Percentiles rank a stretch among this genome's conserved stretches.
phyloP scores from a whole-genome alignment of 345 rosid species.

The rapeseed (Brassica napus) region DNA sequence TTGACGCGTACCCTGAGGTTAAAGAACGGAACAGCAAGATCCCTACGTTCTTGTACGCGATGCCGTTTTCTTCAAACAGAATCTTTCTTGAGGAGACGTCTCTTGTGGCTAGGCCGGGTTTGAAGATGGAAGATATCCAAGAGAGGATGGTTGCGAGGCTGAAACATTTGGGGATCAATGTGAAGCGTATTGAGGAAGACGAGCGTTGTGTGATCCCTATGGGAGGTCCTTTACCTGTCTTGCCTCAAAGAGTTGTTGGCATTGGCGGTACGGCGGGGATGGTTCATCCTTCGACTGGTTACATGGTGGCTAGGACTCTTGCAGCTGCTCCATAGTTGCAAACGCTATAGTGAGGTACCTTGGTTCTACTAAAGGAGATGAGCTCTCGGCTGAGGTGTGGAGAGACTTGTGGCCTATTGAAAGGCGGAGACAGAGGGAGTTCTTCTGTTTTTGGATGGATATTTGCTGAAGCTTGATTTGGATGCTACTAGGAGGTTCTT shows the following conservation, averaged over 20 bases:
- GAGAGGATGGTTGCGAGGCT: constrained; percentile 95
- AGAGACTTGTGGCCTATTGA: constrained; percentile 92
- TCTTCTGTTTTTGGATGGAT: constrained; percentile 99
- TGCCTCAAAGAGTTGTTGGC: constrained; percentile 94
- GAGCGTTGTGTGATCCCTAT: constrained; percentile 92
- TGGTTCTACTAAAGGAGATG: constrained; percentile 58
- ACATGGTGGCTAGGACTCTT: constrained; percentile 98
- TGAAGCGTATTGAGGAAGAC: constrained; percentile 82
- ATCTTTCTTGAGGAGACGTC: constrained; percentile 97
- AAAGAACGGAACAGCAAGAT: constrained; percentile 64
- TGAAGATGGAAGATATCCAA: constrained; percentile 78
- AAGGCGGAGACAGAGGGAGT: constrained; percentile 92
- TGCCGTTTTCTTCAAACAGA: constrained; percentile 80
- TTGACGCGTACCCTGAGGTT: constrained; percentile 46
- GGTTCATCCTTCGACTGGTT: constrained; percentile 94
- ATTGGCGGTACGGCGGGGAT: constrained; percentile 95
- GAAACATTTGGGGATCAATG: constrained; percentile 78
- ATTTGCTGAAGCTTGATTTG: constrained; percentile 84
- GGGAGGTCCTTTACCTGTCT: constrained; percentile 97
- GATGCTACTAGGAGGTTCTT: constrained; percentile 87
- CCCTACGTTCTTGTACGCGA: constrained; percentile 90
- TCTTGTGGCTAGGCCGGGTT: constrained; percentile 88
- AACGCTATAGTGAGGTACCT: constrained; percentile 74
- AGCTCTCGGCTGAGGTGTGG: constrained; percentile 81
- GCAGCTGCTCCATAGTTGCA: constrained; percentile 96